These are phyloP conservation scores for Aspergillus carlsbadensis DNA, from an alignment of 495 filamentous ascomycete genomes.

Conservation along the genomic window DNA sequence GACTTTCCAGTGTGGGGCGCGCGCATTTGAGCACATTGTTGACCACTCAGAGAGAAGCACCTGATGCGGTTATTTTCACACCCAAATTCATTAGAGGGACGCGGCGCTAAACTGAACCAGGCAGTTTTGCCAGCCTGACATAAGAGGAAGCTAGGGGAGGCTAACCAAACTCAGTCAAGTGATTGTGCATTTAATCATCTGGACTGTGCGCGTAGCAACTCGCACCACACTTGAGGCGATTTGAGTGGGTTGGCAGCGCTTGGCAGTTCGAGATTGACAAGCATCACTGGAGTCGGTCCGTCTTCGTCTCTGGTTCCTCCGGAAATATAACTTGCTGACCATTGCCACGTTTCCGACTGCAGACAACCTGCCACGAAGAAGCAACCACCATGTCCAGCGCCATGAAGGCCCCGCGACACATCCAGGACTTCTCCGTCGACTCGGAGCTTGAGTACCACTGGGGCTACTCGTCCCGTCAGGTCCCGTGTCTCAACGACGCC, in stretches of 20 bases:
- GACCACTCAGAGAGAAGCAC: no score
- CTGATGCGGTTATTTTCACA: no score
- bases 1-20: not conserved
- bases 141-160: no score
- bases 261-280: not conserved
- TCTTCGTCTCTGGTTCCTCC: not conserved
- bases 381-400: not conserved
- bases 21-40: slow-evolving; percentile 20
- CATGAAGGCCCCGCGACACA: slow-evolving; percentile 24
- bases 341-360: not conserved
- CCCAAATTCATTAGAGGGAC: no score
- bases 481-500: slow-evolving; percentile 58
- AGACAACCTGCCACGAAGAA: not conserved
- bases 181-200: no score
- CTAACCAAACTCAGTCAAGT: no score
- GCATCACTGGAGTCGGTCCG: no score
- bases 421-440: slow-evolving; percentile 38
- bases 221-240: no score
- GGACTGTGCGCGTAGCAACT: no score
- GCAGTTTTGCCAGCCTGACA: no score
- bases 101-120: no score
- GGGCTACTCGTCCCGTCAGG: slow-evolving; percentile 56
- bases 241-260: not conserved
- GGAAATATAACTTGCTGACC: no score
- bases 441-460: slow-evolving; percentile 52